These are phyloP conservation scores for Nicotiana paniculata DNA, from an alignment of 257 asterid genomes.

Conservation along the genomic window DNA sequence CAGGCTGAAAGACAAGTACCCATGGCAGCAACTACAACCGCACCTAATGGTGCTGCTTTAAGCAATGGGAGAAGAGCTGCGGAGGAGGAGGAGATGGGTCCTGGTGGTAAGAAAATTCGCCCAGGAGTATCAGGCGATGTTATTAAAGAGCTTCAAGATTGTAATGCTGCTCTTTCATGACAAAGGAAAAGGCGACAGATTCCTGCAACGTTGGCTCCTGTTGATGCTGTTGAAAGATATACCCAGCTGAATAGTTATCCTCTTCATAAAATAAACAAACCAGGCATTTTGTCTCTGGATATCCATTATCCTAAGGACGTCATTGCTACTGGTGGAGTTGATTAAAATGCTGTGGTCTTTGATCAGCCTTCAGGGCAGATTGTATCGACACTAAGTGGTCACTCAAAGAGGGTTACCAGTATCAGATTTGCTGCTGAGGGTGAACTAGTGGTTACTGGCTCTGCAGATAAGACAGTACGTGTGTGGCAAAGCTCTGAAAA, in stretches of 20 bases:
- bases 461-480: conserved; percentile 90
- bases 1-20: conserved; percentile 89
- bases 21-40: conserved; percentile 27
- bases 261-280: conserved; percentile 89
- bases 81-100: conserved; percentile 65
- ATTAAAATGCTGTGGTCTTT: conserved; percentile 78
- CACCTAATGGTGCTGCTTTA: conserved; percentile 36
- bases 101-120: conserved; percentile 64
- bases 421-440: conserved; percentile 66
- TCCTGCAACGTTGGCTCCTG: conserved; percentile 66
- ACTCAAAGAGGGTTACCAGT: conserved; percentile 69
- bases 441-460: conserved; percentile 55
- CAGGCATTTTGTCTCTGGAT: conserved; percentile 89
- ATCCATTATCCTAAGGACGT: conserved; percentile 73
- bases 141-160: conserved; percentile 76
- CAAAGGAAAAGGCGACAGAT: conserved; percentile 86
- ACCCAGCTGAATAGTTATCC: conserved; percentile 87
- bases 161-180: conserved; percentile 77
- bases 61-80: conserved; percentile 92
- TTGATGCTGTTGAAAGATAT: conserved; percentile 74
- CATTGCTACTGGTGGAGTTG: conserved; percentile 91
- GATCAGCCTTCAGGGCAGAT: conserved; percentile 88
- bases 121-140: conserved; percentile 71
- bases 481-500: conserved; percentile 76
- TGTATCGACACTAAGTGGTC: conserved; percentile 92